These are phyloP conservation scores for Fusarium coffeatum DNA, from an alignment of 2,329 filamentous ascomycete species.

Conservation along the genomic window DNA sequence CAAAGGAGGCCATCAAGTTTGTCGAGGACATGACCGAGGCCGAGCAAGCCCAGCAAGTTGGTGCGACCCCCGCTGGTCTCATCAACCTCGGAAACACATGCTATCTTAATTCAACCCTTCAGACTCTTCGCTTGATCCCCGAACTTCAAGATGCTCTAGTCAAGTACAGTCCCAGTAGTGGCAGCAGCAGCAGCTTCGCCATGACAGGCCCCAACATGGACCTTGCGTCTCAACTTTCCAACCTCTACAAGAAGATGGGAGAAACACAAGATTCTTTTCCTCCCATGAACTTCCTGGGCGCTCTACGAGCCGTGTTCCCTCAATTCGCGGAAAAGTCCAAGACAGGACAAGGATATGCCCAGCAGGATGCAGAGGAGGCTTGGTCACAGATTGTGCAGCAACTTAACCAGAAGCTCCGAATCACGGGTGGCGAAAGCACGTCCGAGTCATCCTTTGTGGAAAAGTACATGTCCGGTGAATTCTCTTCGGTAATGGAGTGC, in stretches of 20 bases:
- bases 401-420: constrained; percentile 79
- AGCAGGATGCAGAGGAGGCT: constrained; percentile 98
- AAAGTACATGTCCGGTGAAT: constrained; percentile 87
- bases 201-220: constrained; percentile 64
- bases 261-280: constrained; percentile 89
- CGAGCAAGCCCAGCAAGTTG: constrained; percentile 83
- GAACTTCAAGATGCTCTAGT: constrained; percentile 85
- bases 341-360: constrained; percentile 86
- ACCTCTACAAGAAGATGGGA: constrained; percentile 89
- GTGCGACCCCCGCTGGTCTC: constrained; percentile 87
- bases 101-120: constrained; percentile 98
- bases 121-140: constrained; percentile 87
- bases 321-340: constrained; percentile 93
- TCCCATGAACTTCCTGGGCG: constrained; percentile 83
- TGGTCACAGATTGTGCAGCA: constrained; percentile 95
- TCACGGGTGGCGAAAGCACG: constrained; percentile 64
- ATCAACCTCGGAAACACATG: constrained; percentile 97
- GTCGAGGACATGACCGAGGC: constrained; percentile 98
- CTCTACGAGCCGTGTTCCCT: constrained; percentile 82
- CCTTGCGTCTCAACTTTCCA: constrained; percentile 79
- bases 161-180: constrained; percentile 60
- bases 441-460: constrained; percentile 81
- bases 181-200: constrained; percentile 56
- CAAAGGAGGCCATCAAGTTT: constrained; percentile 86
- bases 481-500: constrained; percentile 82